Base-by-base conservation (phyloP, 169 alveolate genomes). In the Neospora caninum region DNA sequence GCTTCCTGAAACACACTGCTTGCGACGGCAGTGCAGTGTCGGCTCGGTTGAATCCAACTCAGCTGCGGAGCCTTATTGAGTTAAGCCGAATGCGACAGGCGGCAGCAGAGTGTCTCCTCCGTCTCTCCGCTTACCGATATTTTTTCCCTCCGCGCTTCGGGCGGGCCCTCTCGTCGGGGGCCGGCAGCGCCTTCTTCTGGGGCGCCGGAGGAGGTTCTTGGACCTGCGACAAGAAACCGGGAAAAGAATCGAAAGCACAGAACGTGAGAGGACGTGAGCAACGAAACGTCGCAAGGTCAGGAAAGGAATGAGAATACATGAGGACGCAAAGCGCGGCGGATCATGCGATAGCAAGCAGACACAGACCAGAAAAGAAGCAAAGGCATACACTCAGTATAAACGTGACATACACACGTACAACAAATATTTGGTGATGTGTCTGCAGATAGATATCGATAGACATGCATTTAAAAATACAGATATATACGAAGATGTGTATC, bases 141-240 rank as follows among this genome's bases (percentile, higher is more conserved):
- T 78, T 64, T 49, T 89, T 89, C 39, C 93, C 93, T 13, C 93
- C 93, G 25, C 93, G 36, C 49, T 89, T 89, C 78, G 93, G 93
- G n/a, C 80, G 42, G 25, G 93, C 36, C 22, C 93, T 25, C 49
- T 89, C 93, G 69, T 89, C 93, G 42, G 93, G 93, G n/a, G 93
- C 93, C 0, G 93, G 93, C 80, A 89, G 88, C 88, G 93, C 93
- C 88, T 89, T 89, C 93, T 70, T 67, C 88, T 58, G 49, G n/a
- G 93, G 93, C 27, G 93, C 93, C 4, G 93, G 93, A 22, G 93
- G 93, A 1, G 93, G 93, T 86, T 89, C 93, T 43, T 89, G 93
- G 4, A 67, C 89, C 89, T 82, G 89, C 58, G 13, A 49, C 22
- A 49, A 49, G 58, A 49, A 49, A 49, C 13, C 58, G 58, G 13